Evolutionary conservation across 768 basidiomycete genomes (phyloP), one percentile per base, ranked within the genome.

Genomic region (Galerina sulciceps): DNA sequence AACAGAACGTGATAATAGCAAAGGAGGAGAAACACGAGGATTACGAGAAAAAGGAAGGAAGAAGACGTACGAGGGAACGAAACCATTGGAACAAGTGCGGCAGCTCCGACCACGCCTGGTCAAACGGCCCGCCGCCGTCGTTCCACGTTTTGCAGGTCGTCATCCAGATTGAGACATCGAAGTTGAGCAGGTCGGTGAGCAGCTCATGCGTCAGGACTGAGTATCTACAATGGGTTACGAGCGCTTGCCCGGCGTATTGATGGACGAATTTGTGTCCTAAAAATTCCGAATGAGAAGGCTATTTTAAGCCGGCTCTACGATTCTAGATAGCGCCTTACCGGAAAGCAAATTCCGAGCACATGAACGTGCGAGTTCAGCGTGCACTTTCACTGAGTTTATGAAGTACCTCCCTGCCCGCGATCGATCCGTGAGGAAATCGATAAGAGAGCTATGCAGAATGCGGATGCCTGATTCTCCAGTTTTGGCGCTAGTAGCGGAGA

Each of bases 371-470:
- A 71, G 64, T 42, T 71, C 70, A 18, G 70, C 68, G 53, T 71
- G 70, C 2, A 67, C 69, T 42, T 71, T 69, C 44, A 67, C 68
- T 5, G 66, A 66, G 40, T 71, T 69, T 42, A 71, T 69, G 38
- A 71, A 71, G 53, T 68, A 67, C 49, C 60, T 57, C 4, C 65
- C 67, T 15, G 69, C 67, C 11, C 69, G 59, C 14, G 64, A 65
- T 44, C 67, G 66, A 60, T 71, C 69, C 22, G 67, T 67, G 38
- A 71, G 57, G 55, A 71, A 71, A 60, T 71, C 69, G 58, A 66
- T 63, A 20, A 71, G 67, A 10, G 66, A 67, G 54, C 49, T 59
- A 40, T 71, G 68, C 10, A 69, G 57, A 20, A 69, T 69, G 10
- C 67, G 62, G 22, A 71, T 69, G 13, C 67, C 67, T 6, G 55